Evolutionary conservation across 2,329 filamentous ascomycete genomes (phyloP).

Genomic region (Aureobasidium leucospermi): DNA sequence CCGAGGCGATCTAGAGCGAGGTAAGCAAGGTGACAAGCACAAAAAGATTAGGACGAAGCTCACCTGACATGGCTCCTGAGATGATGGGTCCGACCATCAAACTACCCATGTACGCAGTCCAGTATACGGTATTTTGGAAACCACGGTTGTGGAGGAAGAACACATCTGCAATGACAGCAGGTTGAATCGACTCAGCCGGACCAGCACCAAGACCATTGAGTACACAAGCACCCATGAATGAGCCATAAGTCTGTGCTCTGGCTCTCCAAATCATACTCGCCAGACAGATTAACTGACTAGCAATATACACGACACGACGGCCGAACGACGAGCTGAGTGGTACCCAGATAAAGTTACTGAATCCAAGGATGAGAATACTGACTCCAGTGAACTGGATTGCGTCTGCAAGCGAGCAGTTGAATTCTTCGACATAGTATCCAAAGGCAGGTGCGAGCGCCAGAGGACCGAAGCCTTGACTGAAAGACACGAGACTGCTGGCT

Average conservation of each 20-base stretch:
- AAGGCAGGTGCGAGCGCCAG: constrained; percentile 54
- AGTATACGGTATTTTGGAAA: constrained; percentile 55
- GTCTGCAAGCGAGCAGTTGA: constrained; percentile 45
- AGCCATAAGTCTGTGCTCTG: constrained; percentile 48
- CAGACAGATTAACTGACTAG: constrained; percentile 47
- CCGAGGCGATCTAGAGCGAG: constrained; percentile 38
- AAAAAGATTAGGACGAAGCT: too few species aligned
- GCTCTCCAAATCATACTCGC: constrained; percentile 53
- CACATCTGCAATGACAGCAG: constrained; percentile 56
- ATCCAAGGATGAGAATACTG: constrained; percentile 50
- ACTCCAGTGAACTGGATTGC: constrained; percentile 52
- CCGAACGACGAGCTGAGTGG: constrained; percentile 44
- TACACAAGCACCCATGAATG: constrained; percentile 56
- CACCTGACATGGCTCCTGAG: constrained; percentile 50
- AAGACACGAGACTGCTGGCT: constrained; percentile 40
- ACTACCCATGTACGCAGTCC: constrained; percentile 54
- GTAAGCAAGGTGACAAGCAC: too few species aligned
- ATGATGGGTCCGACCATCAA: constrained; percentile 56
- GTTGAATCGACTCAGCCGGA: constrained; percentile 55
- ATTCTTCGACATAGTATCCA: constrained; percentile 48
- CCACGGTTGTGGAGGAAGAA: constrained; percentile 60
- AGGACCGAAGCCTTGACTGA: constrained; percentile 49
- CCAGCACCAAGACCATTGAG: constrained; percentile 57
- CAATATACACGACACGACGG: constrained; percentile 46
- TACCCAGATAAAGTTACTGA: constrained; percentile 54